Evolutionary conservation across 2,329 filamentous ascomycete genomes (phyloP), one percentile per base, ranked within the genome.

Genomic region (Aspergillus uvarum): DNA sequence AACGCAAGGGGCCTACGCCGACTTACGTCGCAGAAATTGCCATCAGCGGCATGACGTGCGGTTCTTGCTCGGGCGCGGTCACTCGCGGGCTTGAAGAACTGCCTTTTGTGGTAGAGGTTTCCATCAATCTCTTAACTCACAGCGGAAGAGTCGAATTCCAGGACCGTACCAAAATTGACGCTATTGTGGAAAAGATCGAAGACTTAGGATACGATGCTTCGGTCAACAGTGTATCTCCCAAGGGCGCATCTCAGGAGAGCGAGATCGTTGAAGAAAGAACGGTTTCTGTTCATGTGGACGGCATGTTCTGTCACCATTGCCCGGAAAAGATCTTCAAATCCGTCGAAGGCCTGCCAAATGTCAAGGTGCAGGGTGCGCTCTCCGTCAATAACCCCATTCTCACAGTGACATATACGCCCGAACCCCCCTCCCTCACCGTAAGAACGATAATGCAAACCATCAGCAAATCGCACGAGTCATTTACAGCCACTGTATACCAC

Each of bases 301-400:
- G 90, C 52, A 87, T 93, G 77, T 91, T 89, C 74, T 93, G 90
- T 74, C 80, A 83, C 14, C 86, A 90, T 68, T 93, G 90, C 66
- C 87, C 89, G 0, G 78, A 80, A 32, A 79, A 74, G 49, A 68
- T 80, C 12, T 54, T 75, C 11, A 56, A 65, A 7, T 70, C 74
- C 5, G 56, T 80, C 52, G 67, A 80, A 47, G 70, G 72, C 11
- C 79, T 81, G 2, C 85, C 88, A 65, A 78, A 79, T 8, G 77
- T 80, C 38, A 68, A 67, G 16, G 67, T 77, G 11, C 71, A 73
- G 14, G 65, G 76, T 7, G 56, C 76, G 19, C 82, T 86, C 1
- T 87, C 86, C 1, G 76, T 85, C 26, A 76, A 87, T 38, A 80
- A 84, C 21, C 90, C 92, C 0, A 83, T 92, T 31, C 69, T 96